Evolutionary conservation across 176 grass and related monocot genomes (phyloP).

Genomic region (Cenchrus purpureus): DNA sequence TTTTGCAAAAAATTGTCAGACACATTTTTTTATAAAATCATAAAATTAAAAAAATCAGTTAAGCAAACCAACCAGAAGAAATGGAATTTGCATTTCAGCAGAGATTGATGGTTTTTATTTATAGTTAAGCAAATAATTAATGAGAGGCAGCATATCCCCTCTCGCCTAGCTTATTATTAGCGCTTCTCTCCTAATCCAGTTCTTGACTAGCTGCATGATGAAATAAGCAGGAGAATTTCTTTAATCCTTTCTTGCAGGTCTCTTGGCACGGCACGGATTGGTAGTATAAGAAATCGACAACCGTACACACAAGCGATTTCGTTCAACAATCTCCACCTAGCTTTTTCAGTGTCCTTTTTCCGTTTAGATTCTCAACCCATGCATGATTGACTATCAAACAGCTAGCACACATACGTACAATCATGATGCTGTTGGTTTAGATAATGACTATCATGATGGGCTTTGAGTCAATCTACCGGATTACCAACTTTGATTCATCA

Average conservation of each 20-base stretch:
- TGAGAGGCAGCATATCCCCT: not conserved
- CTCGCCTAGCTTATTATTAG: not conserved
- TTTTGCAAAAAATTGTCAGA: no score
- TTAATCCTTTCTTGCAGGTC: not conserved
- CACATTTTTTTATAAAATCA: no score
- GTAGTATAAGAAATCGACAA: not conserved
- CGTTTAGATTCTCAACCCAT: constrained; percentile 22
- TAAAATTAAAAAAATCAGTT: no score
- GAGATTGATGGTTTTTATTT: not conserved
- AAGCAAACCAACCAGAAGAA: no score
- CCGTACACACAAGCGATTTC: not conserved
- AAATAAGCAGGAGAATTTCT: not conserved
- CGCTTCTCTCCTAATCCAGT: constrained; percentile 8
- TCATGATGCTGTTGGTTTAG: constrained; percentile 5
- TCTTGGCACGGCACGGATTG: not conserved
- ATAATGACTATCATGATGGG: not conserved
- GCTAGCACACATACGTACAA: constrained; percentile 12
- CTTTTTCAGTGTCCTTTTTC: constrained; percentile 3
- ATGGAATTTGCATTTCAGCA: not conserved
- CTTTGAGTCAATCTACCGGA: not conserved
- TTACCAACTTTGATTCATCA: not conserved
- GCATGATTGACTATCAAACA: constrained; percentile 25
- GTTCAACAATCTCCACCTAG: constrained; percentile 34
- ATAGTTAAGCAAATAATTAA: not conserved
- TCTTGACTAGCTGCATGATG: constrained; percentile 7